Conservation (phyloP, 352 stramenopile species). For the Phytopythium helicoides region DNA sequence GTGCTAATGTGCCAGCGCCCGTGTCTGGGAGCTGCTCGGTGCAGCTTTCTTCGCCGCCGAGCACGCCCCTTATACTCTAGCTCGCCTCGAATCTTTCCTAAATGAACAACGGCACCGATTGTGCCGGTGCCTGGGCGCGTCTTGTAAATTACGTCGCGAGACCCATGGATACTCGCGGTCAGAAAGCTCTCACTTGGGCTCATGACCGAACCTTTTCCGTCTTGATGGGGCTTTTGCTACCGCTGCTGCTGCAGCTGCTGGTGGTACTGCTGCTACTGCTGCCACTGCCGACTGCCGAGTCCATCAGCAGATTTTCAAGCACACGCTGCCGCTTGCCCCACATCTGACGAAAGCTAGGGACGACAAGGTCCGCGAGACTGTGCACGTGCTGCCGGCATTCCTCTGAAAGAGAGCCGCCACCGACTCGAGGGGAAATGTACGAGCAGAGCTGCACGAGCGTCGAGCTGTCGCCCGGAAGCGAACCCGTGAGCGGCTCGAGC, state of each 20-base stretch:
- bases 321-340: conserved; percentile 46
- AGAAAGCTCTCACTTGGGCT: conserved; percentile 1
- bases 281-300: conserved; percentile 21
- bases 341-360: conserved; percentile 35
- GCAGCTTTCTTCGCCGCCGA: too few relatives aligned
- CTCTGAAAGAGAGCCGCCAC: conserved; percentile 21
- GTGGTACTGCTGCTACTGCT: neutral
- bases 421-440: conserved; percentile 36
- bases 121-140: too few relatives aligned
- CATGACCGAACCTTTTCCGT: conserved; percentile 8
- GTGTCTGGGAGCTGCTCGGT: too few relatives aligned
- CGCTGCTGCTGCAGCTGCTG: neutral
- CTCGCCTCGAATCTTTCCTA: neutral
- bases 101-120: too few relatives aligned
- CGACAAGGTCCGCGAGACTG: conserved; percentile 39
- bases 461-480: conserved; percentile 24
- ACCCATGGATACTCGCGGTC: conserved; percentile 1
- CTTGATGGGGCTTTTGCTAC: conserved; percentile 1
- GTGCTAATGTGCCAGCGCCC: too few relatives aligned
- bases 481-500: conserved; percentile 28
- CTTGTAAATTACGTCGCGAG: too few relatives aligned
- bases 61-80: too few relatives aligned
- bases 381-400: conserved; percentile 45
- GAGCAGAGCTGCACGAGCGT: conserved; percentile 59
- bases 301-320: conserved; percentile 54